Base-by-base conservation (phyloP, 1,284 basidiomycete genomes). In the Apiotrichum sp. region DNA sequence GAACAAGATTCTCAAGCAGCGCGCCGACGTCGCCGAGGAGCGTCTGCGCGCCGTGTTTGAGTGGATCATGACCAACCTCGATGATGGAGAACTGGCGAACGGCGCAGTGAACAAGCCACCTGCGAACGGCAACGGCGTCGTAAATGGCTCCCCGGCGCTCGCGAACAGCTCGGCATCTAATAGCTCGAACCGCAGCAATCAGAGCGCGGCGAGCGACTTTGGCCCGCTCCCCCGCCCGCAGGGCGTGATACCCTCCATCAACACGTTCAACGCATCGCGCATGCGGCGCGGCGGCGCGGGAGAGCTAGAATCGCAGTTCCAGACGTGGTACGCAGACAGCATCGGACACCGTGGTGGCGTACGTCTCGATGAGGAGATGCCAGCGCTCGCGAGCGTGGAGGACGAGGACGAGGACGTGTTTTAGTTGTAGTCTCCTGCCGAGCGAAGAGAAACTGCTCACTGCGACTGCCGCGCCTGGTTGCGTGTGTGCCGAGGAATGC, bases 31-130 rank as follows among this genome's bases (percentile, higher is more conserved):
- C 31, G 69, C 71, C 50, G 72, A 74, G 58, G 59, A 64, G 44
- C 71, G 70, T 55, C 64, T 74, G 29, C 55, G 59, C 3, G 65
- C 66, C 33, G 72, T 74, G 54, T 64, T 70, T 13, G 68, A 73
- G 52, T 74, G 70, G 67, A 59, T 54, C 47, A 49, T 34, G 34
- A 47, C 34, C 5, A 32, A 47, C 40, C 42, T 49, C 35, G 47
- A 48, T 6, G 53, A 49, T 42, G 40, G 29, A 35, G 41, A 38
- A 41, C 47, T 43, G 34, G 14, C 31, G 35, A 41, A 41, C 48
- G 48, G 29, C 29, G 35, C 16, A 6, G 35, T 33, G 6, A 32
- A 31, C 29, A 39, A 40, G 22, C 34, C 14, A 10, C 5, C 38
- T 13, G 16, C 38, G 38, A 47, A 47, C 35, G 46, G 16, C 46